phyloP scores from a whole-genome alignment of 805 yeast species.

The Starmerella sp. region DNA sequence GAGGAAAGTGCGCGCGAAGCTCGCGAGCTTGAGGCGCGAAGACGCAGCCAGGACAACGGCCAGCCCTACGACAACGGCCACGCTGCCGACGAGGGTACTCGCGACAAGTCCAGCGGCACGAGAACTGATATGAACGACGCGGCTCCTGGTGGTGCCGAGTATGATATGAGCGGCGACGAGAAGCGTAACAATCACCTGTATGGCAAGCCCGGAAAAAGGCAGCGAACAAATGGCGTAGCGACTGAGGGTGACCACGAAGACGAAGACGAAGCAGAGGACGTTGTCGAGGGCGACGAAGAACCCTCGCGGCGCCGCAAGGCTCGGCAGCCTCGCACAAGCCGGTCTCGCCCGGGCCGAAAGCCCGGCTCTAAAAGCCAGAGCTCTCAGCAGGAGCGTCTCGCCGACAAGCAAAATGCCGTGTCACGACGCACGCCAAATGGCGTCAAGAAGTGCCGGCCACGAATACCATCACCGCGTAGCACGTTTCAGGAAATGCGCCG shows the following conservation, averaged over 20 bases:
- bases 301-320: background rate
- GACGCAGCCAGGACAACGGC: slow-evolving; percentile 5
- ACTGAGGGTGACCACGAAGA: background rate
- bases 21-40: slow-evolving; percentile 18
- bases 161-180: background rate
- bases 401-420: background rate
- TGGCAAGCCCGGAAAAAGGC: background rate
- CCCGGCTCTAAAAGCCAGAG: background rate
- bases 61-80: background rate
- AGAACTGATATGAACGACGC: background rate
- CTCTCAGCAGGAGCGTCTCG: background rate
- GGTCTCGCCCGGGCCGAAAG: background rate
- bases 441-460: slow-evolving; percentile 37
- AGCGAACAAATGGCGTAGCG: background rate
- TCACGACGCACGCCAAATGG: slow-evolving; percentile 5
- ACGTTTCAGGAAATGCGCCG: slow-evolving; percentile 75
- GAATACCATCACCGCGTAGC: slow-evolving; percentile 66
- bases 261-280: background rate
- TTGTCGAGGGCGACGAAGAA: background rate
- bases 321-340: background rate
- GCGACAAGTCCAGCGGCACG: background rate
- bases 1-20: slow-evolving; percentile 32
- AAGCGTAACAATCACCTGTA: background rate
- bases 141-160: background rate
- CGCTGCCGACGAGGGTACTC: background rate